Percentiles rank a stretch among this genome's conserved stretches.
Evolutionary conservation across 2,329 filamentous ascomycete genomes (phyloP).

Genomic region (Paecilomyces sp.): DNA sequence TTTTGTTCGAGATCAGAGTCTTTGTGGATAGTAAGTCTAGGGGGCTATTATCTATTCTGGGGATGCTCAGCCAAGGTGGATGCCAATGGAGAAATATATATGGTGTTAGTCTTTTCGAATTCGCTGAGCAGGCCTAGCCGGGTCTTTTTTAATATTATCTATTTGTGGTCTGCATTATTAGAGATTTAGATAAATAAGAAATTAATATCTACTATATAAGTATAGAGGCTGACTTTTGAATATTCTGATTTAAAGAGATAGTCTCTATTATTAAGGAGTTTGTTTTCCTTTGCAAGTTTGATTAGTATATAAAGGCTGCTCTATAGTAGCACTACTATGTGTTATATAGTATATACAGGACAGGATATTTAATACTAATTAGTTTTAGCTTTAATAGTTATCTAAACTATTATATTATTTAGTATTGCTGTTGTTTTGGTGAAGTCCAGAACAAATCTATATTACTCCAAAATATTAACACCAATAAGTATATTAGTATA

Average conservation of each 20-base stretch:
- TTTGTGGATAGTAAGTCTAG: too few relatives aligned
- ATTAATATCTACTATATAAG: too few relatives aligned
- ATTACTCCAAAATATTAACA: neutral
- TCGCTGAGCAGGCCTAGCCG: too few relatives aligned
- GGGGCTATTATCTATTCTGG: too few relatives aligned
- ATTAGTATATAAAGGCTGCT: neutral
- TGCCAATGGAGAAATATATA: too few relatives aligned
- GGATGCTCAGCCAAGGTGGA: too few relatives aligned
- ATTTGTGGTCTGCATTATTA: too few relatives aligned
- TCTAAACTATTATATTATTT: neutral
- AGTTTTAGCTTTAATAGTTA: neutral
- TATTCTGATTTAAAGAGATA: neutral
- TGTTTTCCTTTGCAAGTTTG: neutral
- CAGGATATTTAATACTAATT: neutral
- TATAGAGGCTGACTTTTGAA: neutral
- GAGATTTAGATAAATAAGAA: too few relatives aligned
- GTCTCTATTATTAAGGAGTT: too few relatives aligned
- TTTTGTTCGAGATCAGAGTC: neutral
- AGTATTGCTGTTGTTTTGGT: neutral
- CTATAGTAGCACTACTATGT: neutral
- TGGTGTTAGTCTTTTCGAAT: too few relatives aligned
- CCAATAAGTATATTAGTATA: neutral
- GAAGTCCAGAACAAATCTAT: neutral
- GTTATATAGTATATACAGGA: neutral
- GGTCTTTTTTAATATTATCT: too few relatives aligned